These are phyloP conservation scores for Ceratobasidium papillatum DNA, from an alignment of 1,284 basidiomycete genomes.

Conservation along the genomic window DNA sequence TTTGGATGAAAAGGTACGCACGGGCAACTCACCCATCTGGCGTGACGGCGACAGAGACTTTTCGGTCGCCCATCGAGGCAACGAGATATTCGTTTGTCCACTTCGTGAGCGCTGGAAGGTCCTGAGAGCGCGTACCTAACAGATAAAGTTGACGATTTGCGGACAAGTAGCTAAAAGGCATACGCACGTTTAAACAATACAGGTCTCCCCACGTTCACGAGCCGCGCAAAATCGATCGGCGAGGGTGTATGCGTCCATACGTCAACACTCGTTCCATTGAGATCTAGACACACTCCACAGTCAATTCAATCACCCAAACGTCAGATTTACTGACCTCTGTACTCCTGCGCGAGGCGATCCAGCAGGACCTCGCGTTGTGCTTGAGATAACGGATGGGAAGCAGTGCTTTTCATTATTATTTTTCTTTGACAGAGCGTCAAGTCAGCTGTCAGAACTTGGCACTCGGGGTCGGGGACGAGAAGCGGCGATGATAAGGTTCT, in stretches of 20 bases:
- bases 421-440: not conserved
- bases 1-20: conserved; percentile 1
- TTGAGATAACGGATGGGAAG: not conserved
- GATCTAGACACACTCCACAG: conserved; percentile 55
- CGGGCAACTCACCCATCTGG: conserved; percentile 73
- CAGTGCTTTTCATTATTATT: conserved; percentile 6
- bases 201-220: conserved; percentile 79
- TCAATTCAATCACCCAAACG: not conserved
- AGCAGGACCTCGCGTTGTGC: conserved; percentile 33
- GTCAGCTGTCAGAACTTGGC: not conserved
- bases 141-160: not conserved
- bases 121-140: conserved; percentile 1
- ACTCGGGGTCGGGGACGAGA: not conserved
- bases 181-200: conserved; percentile 73
- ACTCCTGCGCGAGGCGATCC: conserved; percentile 46
- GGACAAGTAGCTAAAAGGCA: not conserved
- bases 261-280: conserved; percentile 69
- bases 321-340: conserved; percentile 47
- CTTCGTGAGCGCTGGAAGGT: conserved; percentile 46
- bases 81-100: conserved; percentile 75
- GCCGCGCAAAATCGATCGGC: conserved; percentile 74
- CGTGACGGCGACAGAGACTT: conserved; percentile 80
- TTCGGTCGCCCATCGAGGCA: conserved; percentile 61
- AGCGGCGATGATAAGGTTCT: not conserved
- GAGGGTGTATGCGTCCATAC: conserved; percentile 67